phyloP scores from a whole-genome alignment of 2,329 filamentous ascomycete species.

The Venturia effusa region DNA sequence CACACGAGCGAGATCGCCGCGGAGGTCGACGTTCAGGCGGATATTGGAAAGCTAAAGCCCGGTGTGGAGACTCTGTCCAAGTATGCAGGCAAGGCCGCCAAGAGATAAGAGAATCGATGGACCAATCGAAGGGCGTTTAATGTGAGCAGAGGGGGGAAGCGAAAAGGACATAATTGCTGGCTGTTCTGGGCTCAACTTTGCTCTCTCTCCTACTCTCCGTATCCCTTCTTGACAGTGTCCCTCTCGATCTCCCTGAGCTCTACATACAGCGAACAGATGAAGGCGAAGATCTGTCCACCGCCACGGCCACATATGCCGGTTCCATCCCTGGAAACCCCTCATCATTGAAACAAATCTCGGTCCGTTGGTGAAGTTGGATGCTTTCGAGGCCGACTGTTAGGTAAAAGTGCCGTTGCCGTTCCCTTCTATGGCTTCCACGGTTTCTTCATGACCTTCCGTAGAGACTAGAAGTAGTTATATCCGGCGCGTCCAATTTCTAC shows the following conservation, averaged over 20 bases:
- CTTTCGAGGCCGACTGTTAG: not conserved
- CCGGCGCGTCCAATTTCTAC: not conserved
- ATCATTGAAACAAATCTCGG: not conserved
- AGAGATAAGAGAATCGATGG: not conserved
- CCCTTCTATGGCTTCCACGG: not conserved
- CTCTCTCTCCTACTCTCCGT: not conserved
- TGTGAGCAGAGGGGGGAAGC: not conserved
- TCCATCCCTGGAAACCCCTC: not conserved
- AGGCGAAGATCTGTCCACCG: not conserved
- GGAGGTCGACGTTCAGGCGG: not conserved
- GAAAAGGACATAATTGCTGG: not conserved
- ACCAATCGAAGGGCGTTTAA: not conserved
- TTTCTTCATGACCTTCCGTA: not conserved
- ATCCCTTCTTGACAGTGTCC: not conserved
- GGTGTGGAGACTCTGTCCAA: not conserved
- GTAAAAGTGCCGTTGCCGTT: not conserved
- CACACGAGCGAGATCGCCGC: not conserved
- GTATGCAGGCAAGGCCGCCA: not conserved
- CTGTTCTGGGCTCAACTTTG: no score
- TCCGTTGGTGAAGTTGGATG: not conserved
- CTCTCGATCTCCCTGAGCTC: not conserved
- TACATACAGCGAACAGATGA: not conserved
- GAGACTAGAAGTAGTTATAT: not conserved
- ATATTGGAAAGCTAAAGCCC: not conserved
- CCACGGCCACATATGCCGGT: not conserved